These are phyloP conservation scores for Yamagishiella unicocca DNA, from an alignment of 139 green algal species.

Conservation along the genomic window DNA sequence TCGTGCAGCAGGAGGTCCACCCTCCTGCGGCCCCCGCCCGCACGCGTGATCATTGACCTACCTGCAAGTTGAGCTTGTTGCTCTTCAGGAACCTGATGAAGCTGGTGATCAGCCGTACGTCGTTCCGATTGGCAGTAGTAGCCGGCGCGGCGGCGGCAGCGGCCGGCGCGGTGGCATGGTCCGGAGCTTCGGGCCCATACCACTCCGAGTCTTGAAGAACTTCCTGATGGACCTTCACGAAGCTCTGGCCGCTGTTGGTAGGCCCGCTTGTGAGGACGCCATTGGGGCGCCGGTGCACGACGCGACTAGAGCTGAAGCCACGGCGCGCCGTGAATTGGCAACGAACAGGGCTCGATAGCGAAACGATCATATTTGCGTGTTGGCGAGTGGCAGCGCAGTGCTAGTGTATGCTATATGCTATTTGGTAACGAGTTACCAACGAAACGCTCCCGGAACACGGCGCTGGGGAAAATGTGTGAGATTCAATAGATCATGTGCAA, in stretches of 20 bases:
- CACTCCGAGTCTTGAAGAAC: constrained; percentile 14
- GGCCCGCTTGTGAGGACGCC: not conserved
- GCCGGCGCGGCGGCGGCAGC: not conserved
- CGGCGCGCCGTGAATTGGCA: not conserved
- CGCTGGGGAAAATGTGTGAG: too few relatives aligned
- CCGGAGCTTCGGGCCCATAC: not conserved
- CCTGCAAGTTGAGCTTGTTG: constrained; percentile 21
- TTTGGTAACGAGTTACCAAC: too few relatives aligned
- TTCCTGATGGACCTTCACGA: not conserved
- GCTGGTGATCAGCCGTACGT: constrained; percentile 17
- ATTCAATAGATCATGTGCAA: too few relatives aligned
- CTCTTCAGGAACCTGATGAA: not conserved
- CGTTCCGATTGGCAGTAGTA: not conserved
- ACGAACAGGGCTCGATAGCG: not conserved
- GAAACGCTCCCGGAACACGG: too few relatives aligned
- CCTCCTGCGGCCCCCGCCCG: too few relatives aligned
- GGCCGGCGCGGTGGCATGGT: not conserved
- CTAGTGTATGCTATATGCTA: too few relatives aligned
- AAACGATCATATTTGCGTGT: not conserved
- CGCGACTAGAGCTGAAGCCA: not conserved
- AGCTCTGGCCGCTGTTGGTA: not conserved
- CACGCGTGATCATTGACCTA: too few relatives aligned
- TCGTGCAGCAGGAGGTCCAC: too few relatives aligned
- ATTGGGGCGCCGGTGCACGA: not conserved
- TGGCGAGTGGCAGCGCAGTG: too few relatives aligned